Evolutionary conservation across 176 grass and related monocot species (phyloP), one percentile per base, ranked within the genome.

Genomic region (Puya raimondii): DNA sequence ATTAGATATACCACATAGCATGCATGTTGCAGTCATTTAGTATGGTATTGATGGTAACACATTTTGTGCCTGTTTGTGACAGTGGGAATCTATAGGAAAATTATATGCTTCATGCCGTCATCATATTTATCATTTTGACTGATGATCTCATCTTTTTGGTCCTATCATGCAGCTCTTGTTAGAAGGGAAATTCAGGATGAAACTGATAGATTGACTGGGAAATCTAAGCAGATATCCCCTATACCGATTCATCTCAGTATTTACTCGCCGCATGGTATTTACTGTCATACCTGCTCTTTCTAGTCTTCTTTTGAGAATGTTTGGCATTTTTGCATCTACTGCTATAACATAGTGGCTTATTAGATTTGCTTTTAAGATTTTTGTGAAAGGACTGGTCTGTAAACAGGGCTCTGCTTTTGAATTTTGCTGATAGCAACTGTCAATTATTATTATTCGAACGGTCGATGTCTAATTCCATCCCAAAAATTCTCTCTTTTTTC

Each of bases 201-300:
- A 81, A 91, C 89, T 1, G 89, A 91, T 64, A 88, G 85, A 71
- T 12, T 91, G 69, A 88, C 89, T 47, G 89, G 89, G 27, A 91
- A 65, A 84, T 68, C 85, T 2, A 91, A 91, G 64, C 85, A 88
- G 83, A 91, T 88, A 72, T 91, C 85, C 64, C 76, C 85, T 26
- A 59, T 85, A 67, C 89, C 89, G 29, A 91, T 91, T 80, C 89
- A 91, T 50, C 89, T 91, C 51, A 91, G 85, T 52, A 88, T 91
- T 74, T 88, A 85, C 69, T 88, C 89, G 13, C 76, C 85, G 53
- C 33, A 85, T 73, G 85, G 89, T 91, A 82, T 71, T 76, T 64
- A 48, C 67, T 69, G 29, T 49, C 23, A 2, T 69, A 18, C 26
- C 67, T 70, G 71, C 70, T 16, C 33, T 75, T 81, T 49, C 48